Evolutionary conservation across 768 basidiomycete genomes (phyloP).

Genomic region (Scleroderma bovista): DNA sequence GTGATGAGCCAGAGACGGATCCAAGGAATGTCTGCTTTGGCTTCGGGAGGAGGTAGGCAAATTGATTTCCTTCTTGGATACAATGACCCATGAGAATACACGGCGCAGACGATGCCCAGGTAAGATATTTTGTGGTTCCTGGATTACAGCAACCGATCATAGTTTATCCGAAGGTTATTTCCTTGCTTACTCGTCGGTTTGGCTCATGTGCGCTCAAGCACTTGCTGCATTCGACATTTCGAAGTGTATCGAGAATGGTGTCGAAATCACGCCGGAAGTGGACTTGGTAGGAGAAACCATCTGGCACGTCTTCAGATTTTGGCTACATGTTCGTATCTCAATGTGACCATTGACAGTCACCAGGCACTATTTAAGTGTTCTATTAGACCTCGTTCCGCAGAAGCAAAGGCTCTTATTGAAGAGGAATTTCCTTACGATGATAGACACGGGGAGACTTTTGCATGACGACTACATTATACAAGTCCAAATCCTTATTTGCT

Average conservation of each 20-base stretch:
- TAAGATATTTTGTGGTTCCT: not conserved
- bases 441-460: no score
- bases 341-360: constrained; percentile 43
- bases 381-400: constrained; percentile 48
- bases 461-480: no score
- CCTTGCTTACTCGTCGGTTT: constrained; percentile 27
- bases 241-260: constrained; percentile 36
- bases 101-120: constrained; percentile 11
- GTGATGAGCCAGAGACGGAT: constrained; percentile 10
- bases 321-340: constrained; percentile 20
- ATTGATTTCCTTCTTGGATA: accelerated
- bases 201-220: constrained; percentile 26
- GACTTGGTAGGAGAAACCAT: constrained; percentile 39
- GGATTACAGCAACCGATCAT: no score
- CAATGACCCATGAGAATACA: not conserved
- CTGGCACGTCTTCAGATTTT: constrained; percentile 29
- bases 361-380: constrained; percentile 51
- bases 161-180: constrained; percentile 15
- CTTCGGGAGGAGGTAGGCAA: constrained; percentile 13
- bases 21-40: constrained; percentile 13
- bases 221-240: constrained; percentile 43
- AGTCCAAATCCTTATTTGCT: no score
- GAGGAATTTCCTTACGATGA: not conserved
- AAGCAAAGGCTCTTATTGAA: constrained; percentile 21
- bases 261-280: constrained; percentile 39